Conservation (phyloP, 2,329 filamentous ascomycete genomes). For the Zalaria obscura region DNA sequence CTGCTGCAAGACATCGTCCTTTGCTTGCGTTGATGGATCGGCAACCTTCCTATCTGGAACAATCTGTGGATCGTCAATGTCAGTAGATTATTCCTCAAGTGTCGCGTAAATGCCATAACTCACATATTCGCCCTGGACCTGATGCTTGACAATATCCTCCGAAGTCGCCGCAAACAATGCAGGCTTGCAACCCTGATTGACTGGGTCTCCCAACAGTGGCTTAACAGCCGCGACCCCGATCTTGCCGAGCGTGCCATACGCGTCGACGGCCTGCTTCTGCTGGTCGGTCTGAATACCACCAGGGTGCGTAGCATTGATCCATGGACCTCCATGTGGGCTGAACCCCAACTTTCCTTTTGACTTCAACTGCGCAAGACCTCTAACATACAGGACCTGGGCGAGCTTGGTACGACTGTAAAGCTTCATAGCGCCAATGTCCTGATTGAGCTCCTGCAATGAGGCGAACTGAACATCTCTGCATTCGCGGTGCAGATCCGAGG, state of each 20-base stretch:
- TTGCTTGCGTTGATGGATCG: conserved; percentile 26
- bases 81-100: not conserved
- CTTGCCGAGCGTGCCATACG: conserved; percentile 33
- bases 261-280: conserved; percentile 33
- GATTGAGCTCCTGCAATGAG: conserved; percentile 33
- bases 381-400: conserved; percentile 32
- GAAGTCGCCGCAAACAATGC: conserved; percentile 35
- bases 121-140: conserved; percentile 31
- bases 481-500: conserved; percentile 34
- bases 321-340: conserved; percentile 17
- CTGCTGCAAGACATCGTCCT: conserved; percentile 28
- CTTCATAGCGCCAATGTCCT: conserved; percentile 31
- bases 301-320: conserved; percentile 36
- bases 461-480: conserved; percentile 25
- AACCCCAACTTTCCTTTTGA: conserved; percentile 22
- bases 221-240: conserved; percentile 27
- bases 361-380: conserved; percentile 26
- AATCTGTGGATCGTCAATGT: conserved; percentile 13
- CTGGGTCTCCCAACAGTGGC: conserved; percentile 36
- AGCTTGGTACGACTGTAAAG: conserved; percentile 38
- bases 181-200: conserved; percentile 32
- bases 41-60: conserved; percentile 35
- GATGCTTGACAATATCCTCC: conserved; percentile 26
- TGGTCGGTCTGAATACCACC: conserved; percentile 35
- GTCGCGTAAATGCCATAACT: not conserved